Evolutionary conservation across 129 eudicot genomes (phyloP).

Genomic region (sunflower (Helianthus annuus)): HanXRQr2.0-SUNRISE NC_035441.2:143199787-143200286

Average conservation of each 20-base stretch:
- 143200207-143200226: too few relatives aligned
- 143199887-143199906: too few relatives aligned
- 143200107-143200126: background rate
- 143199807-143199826: too few relatives aligned
- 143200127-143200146: background rate
- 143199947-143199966: too few relatives aligned
- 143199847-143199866: too few relatives aligned
- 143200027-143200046: background rate
- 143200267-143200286: background rate
- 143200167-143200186: background rate
- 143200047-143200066: background rate
- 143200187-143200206: too few relatives aligned
- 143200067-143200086: background rate
- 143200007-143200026: background rate
- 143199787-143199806: too few relatives aligned
- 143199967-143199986: too few relatives aligned
- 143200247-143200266: slow-evolving; percentile 19
- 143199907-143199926: too few relatives aligned
- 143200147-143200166: background rate
- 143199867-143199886: too few relatives aligned
- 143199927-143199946: too few relatives aligned
- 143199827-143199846: too few relatives aligned
- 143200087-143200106: background rate
- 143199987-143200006: background rate
- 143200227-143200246: background rate